Evolutionary conservation across 164 flowering plant genomes (phyloP).

Genomic region (Vitis rotundifolia): DNA sequence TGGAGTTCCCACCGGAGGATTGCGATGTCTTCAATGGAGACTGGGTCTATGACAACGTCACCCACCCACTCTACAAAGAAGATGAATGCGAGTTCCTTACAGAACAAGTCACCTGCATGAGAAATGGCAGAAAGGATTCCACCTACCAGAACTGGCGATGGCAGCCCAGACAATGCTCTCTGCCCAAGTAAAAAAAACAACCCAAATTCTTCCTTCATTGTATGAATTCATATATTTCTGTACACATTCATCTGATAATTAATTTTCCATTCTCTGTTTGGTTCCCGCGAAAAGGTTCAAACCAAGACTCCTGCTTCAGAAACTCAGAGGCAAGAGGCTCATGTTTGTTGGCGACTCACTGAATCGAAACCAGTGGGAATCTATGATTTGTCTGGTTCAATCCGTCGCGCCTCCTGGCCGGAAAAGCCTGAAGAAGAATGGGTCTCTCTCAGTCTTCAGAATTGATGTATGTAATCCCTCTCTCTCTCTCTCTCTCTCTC

Average conservation of each 20-base stretch:
- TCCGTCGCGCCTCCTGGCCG: constrained; percentile 69
- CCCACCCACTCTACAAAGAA: constrained; percentile 81
- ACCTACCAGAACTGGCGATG: constrained; percentile 90
- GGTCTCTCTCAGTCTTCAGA: constrained; percentile 78
- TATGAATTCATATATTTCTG: not conserved
- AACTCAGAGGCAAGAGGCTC: constrained; percentile 79
- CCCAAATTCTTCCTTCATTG: not conserved
- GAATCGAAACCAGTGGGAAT: constrained; percentile 98
- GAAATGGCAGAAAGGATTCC: constrained; percentile 86
- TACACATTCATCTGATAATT: not conserved
- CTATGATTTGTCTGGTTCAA: constrained; percentile 92
- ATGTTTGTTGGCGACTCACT: constrained; percentile 98
- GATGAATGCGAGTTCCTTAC: constrained; percentile 87
- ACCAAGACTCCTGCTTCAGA: constrained; percentile 71
- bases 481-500: constrained; percentile 6
- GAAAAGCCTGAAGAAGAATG: constrained; percentile 73
- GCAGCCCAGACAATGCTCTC: constrained; percentile 85
- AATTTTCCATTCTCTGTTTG: not conserved
- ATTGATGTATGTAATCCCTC: constrained; percentile 49
- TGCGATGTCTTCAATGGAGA: constrained; percentile 84
- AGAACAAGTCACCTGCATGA: constrained; percentile 81
- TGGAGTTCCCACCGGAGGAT: constrained; percentile 64
- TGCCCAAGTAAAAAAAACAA: constrained; percentile 54
- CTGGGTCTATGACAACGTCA: constrained; percentile 79
- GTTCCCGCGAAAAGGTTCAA: constrained; percentile 51